Percentiles rank a stretch among this genome's conserved stretches.
Conservation (phyloP, 352 stramenopile genomes). For the Phytophthora hybrid region DNA sequence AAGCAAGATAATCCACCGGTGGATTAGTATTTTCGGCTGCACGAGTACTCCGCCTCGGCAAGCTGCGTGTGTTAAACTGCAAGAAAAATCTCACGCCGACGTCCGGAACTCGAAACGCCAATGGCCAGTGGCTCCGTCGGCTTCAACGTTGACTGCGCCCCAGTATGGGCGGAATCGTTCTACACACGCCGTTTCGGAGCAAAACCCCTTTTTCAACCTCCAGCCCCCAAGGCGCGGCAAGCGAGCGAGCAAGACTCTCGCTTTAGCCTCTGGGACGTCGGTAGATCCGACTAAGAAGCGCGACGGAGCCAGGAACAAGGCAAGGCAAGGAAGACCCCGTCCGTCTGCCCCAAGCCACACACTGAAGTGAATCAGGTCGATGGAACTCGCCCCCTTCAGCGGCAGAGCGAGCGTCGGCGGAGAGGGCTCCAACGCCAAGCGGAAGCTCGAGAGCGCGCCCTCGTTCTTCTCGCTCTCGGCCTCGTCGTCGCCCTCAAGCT, state of each 20-base stretch:
- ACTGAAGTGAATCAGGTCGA: constrained; percentile 13
- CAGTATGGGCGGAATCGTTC: constrained; percentile 28
- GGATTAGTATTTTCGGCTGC: too few species aligned
- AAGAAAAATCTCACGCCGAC: too few species aligned
- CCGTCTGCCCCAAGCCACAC: background rate
- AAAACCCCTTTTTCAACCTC: constrained; percentile 25
- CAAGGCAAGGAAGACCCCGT: background rate
- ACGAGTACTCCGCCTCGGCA: too few species aligned
- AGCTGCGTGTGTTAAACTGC: too few species aligned
- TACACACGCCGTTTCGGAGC: constrained; percentile 25
- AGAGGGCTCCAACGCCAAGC: constrained; percentile 65
- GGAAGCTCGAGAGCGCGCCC: constrained; percentile 63
- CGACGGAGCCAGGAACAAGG: background rate
- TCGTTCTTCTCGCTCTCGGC: constrained; percentile 28
- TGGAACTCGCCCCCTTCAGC: constrained; percentile 47
- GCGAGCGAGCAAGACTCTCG: constrained; percentile 14
- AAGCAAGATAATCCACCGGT: too few species aligned
- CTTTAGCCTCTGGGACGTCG: constrained; percentile 26
- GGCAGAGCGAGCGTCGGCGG: constrained; percentile 19
- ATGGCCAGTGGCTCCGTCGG: too few species aligned
- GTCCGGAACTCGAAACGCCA: too few species aligned
- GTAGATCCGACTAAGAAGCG: constrained; percentile 32
- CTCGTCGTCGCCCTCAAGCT: constrained; percentile 28
- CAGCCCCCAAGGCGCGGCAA: background rate
- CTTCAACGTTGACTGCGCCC: background rate